phyloP scores from a whole-genome alignment of 768 basidiomycete species.

The Candolleomyces efflorescens region DNA sequence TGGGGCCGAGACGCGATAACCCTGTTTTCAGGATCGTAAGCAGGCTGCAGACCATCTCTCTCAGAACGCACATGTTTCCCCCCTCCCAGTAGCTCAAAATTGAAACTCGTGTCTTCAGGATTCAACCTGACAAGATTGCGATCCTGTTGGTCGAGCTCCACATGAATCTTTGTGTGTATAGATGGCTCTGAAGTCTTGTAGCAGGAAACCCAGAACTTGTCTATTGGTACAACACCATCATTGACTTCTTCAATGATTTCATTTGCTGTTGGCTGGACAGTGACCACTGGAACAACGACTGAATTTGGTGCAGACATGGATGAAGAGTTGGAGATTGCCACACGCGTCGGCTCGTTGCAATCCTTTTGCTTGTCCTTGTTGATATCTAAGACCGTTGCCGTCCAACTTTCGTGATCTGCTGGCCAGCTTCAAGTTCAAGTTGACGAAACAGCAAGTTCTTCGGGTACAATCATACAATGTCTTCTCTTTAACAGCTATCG shows the following conservation, averaged over 20 bases:
- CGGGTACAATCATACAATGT: too few relatives aligned
- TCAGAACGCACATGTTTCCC: constrained; percentile 9
- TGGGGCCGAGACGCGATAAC: constrained; percentile 44
- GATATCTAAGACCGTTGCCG: neutral
- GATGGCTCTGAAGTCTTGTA: constrained; percentile 51
- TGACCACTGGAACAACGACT: constrained; percentile 44
- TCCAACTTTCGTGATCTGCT: too few relatives aligned
- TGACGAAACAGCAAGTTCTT: too few relatives aligned
- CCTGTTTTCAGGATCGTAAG: constrained; percentile 14
- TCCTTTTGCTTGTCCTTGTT: neutral
- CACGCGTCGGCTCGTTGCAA: neutral
- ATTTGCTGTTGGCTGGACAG: constrained; percentile 58
- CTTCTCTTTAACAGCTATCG: too few relatives aligned
- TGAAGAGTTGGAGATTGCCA: neutral
- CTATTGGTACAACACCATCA: constrained; percentile 49
- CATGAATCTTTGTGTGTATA: constrained; percentile 61
- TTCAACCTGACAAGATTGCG: constrained; percentile 44
- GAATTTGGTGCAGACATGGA: neutral
- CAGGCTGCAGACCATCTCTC: too few relatives aligned
- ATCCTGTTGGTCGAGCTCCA: constrained; percentile 49
- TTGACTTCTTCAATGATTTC: constrained; percentile 60
- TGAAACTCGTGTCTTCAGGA: constrained; percentile 46
- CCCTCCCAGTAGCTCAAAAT: constrained; percentile 24
- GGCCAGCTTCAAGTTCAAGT: too few relatives aligned
- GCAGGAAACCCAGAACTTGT: constrained; percentile 74